phyloP scores from a whole-genome alignment of 225 moss, liverwort and hornwort species.

The Polytrichum commune region DNA sequence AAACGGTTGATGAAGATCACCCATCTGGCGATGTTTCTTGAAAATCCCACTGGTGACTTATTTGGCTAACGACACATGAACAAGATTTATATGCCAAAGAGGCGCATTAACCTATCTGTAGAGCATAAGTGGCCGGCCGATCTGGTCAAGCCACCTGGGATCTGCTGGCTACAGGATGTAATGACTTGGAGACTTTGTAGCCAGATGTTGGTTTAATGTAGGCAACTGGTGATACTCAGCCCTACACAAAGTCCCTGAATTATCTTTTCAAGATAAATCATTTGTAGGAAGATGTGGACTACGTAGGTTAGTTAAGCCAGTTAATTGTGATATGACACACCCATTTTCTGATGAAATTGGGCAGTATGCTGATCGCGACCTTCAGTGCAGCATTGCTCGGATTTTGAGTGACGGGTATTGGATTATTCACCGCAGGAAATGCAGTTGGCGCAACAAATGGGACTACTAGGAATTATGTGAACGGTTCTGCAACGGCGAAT shows the following conservation, averaged over 20 bases:
- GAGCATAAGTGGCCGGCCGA: no score
- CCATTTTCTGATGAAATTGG: not conserved
- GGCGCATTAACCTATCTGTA: no score
- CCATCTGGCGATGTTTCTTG: not conserved
- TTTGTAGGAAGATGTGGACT: no score
- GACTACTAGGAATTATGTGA: not conserved
- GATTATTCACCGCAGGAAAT: not conserved
- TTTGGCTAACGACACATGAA: not conserved
- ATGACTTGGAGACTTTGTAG: no score
- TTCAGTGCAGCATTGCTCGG: not conserved
- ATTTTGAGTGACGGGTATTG: not conserved
- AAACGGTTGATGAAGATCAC: not conserved
- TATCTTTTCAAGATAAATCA: no score
- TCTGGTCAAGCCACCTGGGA: no score
- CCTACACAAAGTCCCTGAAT: no score
- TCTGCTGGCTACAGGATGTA: no score
- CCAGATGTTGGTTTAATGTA: no score
- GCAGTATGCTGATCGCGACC: not conserved
- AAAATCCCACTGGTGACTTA: not conserved
- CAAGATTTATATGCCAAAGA: no score
- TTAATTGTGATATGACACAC: not conserved
- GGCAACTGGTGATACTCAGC: no score
- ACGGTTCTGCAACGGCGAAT: slow-evolving; percentile 10
- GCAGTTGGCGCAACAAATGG: not conserved
- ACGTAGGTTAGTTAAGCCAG: not conserved